phyloP scores from a whole-genome alignment of 257 asterid genomes.

The Verbascum thapsus region DNA sequence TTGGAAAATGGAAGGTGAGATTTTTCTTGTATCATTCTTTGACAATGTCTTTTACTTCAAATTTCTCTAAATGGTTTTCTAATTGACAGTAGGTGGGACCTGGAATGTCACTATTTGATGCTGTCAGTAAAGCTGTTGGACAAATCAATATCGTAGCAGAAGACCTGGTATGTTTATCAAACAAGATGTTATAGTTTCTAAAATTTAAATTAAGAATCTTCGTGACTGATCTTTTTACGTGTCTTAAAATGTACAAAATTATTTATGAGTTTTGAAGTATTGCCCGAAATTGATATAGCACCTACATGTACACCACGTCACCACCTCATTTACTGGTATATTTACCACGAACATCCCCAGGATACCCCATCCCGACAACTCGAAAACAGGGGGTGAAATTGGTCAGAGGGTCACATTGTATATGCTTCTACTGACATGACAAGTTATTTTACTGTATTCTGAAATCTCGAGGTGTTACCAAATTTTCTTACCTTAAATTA shows the following conservation, averaged over 20 bases:
- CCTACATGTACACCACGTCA: no score
- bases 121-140: constrained; percentile 74
- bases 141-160: constrained; percentile 91
- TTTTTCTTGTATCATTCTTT: constrained; percentile 20
- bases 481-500: not conserved
- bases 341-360: no score
- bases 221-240: not conserved
- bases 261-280: not conserved
- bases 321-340: no score
- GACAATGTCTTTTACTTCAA: constrained; percentile 28
- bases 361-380: no score
- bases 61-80: constrained; percentile 37
- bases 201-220: not conserved
- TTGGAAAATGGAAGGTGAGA: constrained; percentile 92
- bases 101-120: constrained; percentile 80
- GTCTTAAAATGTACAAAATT: not conserved
- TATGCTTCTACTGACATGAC: no score
- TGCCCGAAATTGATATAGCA: not conserved
- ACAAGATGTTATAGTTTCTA: constrained; percentile 3
- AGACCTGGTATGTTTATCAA: constrained; percentile 75
- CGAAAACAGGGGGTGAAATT: no score
- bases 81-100: constrained; percentile 86
- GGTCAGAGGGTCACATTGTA: no score
- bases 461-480: constrained; percentile 13
- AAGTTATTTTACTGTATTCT: no score